Percentiles rank a stretch among this genome's conserved stretches.
Conservation (phyloP, 2,329 filamentous ascomycete genomes). For the Cercospora janseana region DNA sequence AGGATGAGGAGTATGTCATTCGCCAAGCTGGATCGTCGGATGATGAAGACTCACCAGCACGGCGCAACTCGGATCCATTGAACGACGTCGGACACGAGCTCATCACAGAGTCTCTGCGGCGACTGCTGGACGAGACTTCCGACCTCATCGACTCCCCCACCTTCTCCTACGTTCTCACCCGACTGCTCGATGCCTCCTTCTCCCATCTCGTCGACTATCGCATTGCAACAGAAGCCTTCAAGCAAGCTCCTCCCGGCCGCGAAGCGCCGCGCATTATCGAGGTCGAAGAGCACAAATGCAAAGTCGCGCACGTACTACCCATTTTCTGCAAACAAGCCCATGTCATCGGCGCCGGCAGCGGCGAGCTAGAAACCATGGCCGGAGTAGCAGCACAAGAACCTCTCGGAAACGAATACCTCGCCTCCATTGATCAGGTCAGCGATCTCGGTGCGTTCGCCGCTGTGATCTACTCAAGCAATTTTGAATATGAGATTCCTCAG, state of each 20-base stretch:
- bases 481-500: constrained; percentile 52
- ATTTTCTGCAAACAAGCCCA: constrained; percentile 90
- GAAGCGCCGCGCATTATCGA: constrained; percentile 54
- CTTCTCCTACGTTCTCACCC: constrained; percentile 81
- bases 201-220: constrained; percentile 79
- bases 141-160: constrained; percentile 92
- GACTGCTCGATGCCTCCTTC: constrained; percentile 84
- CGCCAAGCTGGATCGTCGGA: constrained; percentile 74
- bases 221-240: constrained; percentile 75
- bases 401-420: constrained; percentile 50
- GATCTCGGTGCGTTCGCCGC: constrained; percentile 82
- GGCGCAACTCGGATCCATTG: constrained; percentile 24
- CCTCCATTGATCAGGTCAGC: constrained; percentile 70
- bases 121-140: constrained; percentile 89
- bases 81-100: constrained; percentile 32
- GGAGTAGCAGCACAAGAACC: constrained; percentile 31
- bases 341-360: constrained; percentile 73
- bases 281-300: constrained; percentile 54
- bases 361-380: constrained; percentile 54
- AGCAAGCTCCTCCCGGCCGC: constrained; percentile 48
- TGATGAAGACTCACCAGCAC: constrained; percentile 34
- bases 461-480: constrained; percentile 84
- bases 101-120: constrained; percentile 65
- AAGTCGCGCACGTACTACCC: constrained; percentile 85
- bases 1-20: constrained; percentile 80